Base-by-base conservation (phyloP, 1,139 yeast genomes). In the Blastobotrys persicus region DNA sequence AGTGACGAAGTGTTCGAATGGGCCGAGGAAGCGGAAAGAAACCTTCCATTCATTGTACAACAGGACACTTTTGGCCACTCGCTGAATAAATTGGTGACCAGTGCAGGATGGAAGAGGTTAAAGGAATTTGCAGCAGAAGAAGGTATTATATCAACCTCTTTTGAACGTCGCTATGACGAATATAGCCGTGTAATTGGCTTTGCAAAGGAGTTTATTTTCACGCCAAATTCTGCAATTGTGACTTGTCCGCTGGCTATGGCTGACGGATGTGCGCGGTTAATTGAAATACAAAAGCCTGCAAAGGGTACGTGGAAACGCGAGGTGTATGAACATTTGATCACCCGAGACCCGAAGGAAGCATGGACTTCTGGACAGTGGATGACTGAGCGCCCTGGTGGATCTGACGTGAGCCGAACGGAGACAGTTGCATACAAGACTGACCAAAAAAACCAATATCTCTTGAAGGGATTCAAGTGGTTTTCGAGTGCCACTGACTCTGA, bases 291-390 rank as follows among this genome's bases (percentile, higher is more conserved):
- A 43, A 56, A 56, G 3, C 55, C 58, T 2, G 49, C 37, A 13
- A 45, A 12, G 7, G 39, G 19, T 34, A 13, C 39, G 11, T 34
- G 39, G 39, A 45, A 18, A 48, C 38, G 42, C 18, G 51, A 54
- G 23, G 57, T 57, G n/a, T 61, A 40, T 47, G 49, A 55, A 17
- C 60, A 56, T 13, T 53, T 65, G 26, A 61, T 56, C 1, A 45
- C 59, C 11, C 53, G 64, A 3, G 65, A 64, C 41, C 63, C 65
- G 0, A 35, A 31, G 4, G 20, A 50, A 32, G 60, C 62, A 2
- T 65, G 68, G 68, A 64, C 65, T 4, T 61, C 67, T 3, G 68
- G 69, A 11, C 69, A 65, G 43, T 65, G 69, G 69, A 65, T 65
- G 69, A 65, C 69, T 0, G 69, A 65, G 47, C 55, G 68, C 1